Conservation (phyloP, 1,284 basidiomycete species). For the Afroboletus lepidellus region DNA sequence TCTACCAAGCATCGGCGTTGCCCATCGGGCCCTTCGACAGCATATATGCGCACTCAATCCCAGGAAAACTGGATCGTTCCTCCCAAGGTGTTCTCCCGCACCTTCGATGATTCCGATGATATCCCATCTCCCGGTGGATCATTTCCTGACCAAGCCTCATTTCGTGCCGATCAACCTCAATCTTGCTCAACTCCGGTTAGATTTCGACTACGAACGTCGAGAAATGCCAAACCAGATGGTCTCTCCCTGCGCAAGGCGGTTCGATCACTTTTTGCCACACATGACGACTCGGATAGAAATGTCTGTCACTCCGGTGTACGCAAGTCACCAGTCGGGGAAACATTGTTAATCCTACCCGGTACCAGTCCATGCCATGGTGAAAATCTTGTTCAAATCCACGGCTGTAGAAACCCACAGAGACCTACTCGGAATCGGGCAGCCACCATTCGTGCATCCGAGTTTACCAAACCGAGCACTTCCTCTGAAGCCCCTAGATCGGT, state of each 20-base stretch:
- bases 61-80: constrained; percentile 15
- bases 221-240: neutral
- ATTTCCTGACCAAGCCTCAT: constrained; percentile 11
- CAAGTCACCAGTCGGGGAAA: constrained; percentile 5
- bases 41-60: constrained; percentile 30
- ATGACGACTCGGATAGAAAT: too few relatives aligned
- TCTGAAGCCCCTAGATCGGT: neutral
- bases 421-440: constrained; percentile 26
- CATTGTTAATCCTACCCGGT: neutral
- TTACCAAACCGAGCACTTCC: constrained; percentile 2
- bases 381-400: neutral
- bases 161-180: constrained; percentile 21
- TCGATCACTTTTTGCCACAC: too few relatives aligned
- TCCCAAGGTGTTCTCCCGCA: constrained; percentile 3
- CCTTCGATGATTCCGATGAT: neutral
- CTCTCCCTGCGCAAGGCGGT: too few relatives aligned
- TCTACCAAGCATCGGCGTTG: constrained; percentile 19
- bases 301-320: too few relatives aligned
- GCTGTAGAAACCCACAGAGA: neutral
- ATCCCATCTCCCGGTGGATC: constrained; percentile 4
- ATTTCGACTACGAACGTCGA: constrained; percentile 3
- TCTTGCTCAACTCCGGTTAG: constrained; percentile 26
- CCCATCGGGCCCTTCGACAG: constrained; percentile 22
- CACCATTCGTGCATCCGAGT: constrained; percentile 35
- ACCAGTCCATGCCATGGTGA: neutral